A percentile compares a stretch with the other conserved stretches of the same genome.
phyloP scores from a whole-genome alignment of 1,284 basidiomycete genomes.

The Phellinidium pouzarii region DNA sequence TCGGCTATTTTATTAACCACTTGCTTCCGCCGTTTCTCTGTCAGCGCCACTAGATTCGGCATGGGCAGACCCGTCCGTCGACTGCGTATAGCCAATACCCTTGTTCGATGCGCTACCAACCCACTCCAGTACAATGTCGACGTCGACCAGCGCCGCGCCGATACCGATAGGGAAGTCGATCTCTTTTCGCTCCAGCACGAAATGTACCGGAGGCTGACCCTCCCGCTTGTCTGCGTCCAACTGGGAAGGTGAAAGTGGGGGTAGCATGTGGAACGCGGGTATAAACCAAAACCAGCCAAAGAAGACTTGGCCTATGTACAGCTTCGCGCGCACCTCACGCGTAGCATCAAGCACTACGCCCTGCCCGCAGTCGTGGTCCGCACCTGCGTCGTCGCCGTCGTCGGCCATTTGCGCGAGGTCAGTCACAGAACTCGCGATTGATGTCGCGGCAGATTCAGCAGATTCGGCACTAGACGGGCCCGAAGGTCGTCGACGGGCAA shows the following conservation, averaged over 20 bases:
- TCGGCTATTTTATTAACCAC: too few relatives aligned
- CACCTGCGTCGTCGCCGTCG: slow-evolving; percentile 17
- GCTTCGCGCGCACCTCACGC: slow-evolving; percentile 71
- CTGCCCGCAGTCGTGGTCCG: too few relatives aligned
- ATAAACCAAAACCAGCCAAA: slow-evolving; percentile 83
- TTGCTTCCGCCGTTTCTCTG: too few relatives aligned
- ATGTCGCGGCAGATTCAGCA: slow-evolving; percentile 38
- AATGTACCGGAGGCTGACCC: slow-evolving; percentile 19
- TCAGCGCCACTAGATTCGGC: too few relatives aligned
- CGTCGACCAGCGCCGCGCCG: slow-evolving; percentile 57
- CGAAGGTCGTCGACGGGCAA: slow-evolving; percentile 16
- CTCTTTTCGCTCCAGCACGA: slow-evolving; percentile 49
- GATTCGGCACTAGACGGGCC: slow-evolving; percentile 26
- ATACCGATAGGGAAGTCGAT: slow-evolving; percentile 73
- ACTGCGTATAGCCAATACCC: too few relatives aligned
- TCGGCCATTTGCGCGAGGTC: slow-evolving; percentile 9
- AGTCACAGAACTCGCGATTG: slow-evolving; percentile 9
- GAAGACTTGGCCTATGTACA: slow-evolving; percentile 71
- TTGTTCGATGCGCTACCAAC: slow-evolving; percentile 6
- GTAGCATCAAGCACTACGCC: slow-evolving; percentile 60
- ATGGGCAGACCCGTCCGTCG: too few relatives aligned
- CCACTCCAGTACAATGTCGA: slow-evolving; percentile 50
- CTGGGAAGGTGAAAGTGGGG: too few relatives aligned
- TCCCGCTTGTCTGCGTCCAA: slow-evolving; percentile 19
- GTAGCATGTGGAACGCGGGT: slow-evolving; percentile 70